Percentiles rank a stretch among this genome's conserved stretches.
Conservation (phyloP, 2,329 filamentous ascomycete species). For the Penicillium sp. region DNA sequence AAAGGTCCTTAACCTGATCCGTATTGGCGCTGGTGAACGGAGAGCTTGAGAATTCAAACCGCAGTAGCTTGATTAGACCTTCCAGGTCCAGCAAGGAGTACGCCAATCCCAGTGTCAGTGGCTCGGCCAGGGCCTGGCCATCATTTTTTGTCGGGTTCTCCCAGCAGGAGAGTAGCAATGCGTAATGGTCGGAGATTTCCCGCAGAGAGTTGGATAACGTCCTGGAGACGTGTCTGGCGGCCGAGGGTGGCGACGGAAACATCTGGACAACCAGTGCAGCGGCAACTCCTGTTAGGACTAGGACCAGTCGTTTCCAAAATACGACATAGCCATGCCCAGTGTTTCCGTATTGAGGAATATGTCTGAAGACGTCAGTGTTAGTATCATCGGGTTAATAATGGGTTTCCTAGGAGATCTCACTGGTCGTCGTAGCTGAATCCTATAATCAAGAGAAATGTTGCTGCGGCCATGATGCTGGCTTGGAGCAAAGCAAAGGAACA, state of each 20-base stretch:
- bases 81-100: conserved; percentile 40
- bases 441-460: conserved; percentile 52
- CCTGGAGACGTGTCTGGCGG: conserved; percentile 51
- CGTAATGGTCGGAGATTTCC: conserved; percentile 55
- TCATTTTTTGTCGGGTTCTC: conserved; percentile 31
- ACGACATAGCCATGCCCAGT: conserved; percentile 54
- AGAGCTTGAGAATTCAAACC: conserved; percentile 46
- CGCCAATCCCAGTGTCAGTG: conserved; percentile 38
- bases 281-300: conserved; percentile 52
- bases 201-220: conserved; percentile 52
- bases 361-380: conserved; percentile 27
- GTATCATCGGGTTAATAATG: not conserved
- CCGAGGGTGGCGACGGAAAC: conserved; percentile 54
- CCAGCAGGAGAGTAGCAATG: conserved; percentile 54
- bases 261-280: conserved; percentile 53
- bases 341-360: conserved; percentile 51
- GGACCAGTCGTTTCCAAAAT: conserved; percentile 53
- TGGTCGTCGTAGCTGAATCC: conserved; percentile 55
- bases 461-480: conserved; percentile 45
- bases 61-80: conserved; percentile 39
- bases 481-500: conserved; percentile 36
- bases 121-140: conserved; percentile 32
- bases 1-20: conserved; percentile 37
- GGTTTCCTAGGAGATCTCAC: conserved; percentile 36
- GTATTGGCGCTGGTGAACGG: conserved; percentile 43